phyloP scores from a whole-genome alignment of 2,329 filamentous ascomycete species.

The Xylaria sp. region DNA sequence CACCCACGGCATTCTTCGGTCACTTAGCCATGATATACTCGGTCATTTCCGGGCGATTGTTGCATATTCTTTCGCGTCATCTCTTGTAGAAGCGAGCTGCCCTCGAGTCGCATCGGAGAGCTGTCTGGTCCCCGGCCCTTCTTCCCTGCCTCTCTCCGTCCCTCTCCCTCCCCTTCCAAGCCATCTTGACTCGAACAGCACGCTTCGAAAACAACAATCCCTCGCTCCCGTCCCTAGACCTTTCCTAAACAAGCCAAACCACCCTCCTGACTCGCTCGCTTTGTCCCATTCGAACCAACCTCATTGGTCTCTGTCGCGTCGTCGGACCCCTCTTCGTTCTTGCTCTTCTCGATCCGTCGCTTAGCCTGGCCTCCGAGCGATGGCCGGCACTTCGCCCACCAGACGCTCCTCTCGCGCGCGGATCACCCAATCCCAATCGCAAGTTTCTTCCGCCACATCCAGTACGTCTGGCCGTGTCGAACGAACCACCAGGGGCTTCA shows the following conservation, averaged over 20 bases:
- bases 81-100: constrained; percentile 45
- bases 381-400: constrained; percentile 69
- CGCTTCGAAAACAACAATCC: constrained; percentile 16
- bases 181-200: constrained; percentile 35
- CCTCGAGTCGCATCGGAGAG: constrained; percentile 44
- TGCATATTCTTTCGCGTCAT: constrained; percentile 46
- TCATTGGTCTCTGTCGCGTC: constrained; percentile 27
- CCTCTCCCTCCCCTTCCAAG: neutral
- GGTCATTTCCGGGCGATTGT: constrained; percentile 37
- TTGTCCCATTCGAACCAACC: constrained; percentile 18
- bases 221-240: constrained; percentile 19
- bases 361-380: constrained; percentile 44
- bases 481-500: constrained; percentile 75
- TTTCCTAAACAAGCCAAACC: constrained; percentile 23
- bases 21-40: constrained; percentile 45
- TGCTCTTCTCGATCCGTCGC: constrained; percentile 34
- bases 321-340: constrained; percentile 35
- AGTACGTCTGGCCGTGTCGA: constrained; percentile 81
- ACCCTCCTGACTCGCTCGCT: constrained; percentile 24
- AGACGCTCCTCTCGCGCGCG: constrained; percentile 93
- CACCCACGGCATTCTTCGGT: constrained; percentile 32
- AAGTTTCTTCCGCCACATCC: constrained; percentile 81
- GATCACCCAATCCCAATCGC: constrained; percentile 77
- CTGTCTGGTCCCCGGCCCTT: constrained; percentile 36
- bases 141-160: neutral